Percentiles rank a stretch among this genome's conserved stretches.
These are phyloP conservation scores for Fusarium sp. DNA, from an alignment of 2,329 filamentous ascomycete species.

Conservation along the genomic window DNA sequence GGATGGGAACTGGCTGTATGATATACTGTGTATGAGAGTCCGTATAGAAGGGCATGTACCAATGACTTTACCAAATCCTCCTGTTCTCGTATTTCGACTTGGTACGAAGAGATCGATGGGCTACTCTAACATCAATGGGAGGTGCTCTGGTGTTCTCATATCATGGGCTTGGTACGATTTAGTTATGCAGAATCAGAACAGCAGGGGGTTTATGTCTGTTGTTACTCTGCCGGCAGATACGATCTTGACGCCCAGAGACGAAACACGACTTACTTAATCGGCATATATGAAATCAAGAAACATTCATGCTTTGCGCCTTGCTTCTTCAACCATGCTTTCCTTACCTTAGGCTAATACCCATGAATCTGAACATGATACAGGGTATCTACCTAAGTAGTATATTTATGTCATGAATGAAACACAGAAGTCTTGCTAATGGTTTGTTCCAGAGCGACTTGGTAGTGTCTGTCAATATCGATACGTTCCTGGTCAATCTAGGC, in stretches of 20 bases:
- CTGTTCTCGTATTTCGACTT: not conserved
- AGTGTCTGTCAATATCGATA: not conserved
- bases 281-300: not conserved
- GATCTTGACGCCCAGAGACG: too few species aligned
- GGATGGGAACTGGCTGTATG: constrained; percentile 46
- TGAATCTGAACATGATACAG: not conserved
- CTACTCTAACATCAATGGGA: not conserved
- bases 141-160: not conserved
- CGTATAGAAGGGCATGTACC: constrained; percentile 41
- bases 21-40: constrained; percentile 49
- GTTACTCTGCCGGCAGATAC: too few species aligned
- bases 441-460: not conserved
- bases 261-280: too few species aligned
- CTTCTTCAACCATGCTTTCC: not conserved
- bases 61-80: constrained; percentile 9
- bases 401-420: not conserved
- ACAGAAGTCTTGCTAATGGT: not conserved
- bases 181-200: too few species aligned
- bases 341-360: not conserved
- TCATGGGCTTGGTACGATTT: not conserved
- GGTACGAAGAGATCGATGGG: not conserved
- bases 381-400: constrained; percentile 1
- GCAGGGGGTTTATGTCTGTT: too few species aligned
- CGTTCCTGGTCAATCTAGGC: not conserved
- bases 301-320: not conserved